Base-by-base conservation (phyloP, 2,329 filamentous ascomycete species). In the Colletotrichum tanaceti region DNA sequence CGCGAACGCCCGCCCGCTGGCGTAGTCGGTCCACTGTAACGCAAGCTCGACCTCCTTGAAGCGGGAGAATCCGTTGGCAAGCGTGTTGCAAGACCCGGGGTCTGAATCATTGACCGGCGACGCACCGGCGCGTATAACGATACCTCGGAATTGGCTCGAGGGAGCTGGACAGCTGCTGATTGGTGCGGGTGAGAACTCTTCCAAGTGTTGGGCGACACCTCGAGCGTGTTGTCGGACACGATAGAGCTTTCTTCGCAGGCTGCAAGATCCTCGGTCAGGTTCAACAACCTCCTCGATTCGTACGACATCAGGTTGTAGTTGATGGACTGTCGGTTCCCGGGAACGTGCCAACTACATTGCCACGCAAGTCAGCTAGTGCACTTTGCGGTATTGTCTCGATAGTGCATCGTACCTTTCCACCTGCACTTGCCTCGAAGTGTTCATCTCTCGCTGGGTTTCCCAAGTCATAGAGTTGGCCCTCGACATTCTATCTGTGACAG, bases 21-120 rank as follows among this genome's bases (percentile, higher is more conserved):
- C 3, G 80, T 80, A 2, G 76, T 73, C 5, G 79, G 79, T 32
- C 79, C 77, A 66, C 79, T 83, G 63, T 78, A 75, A 14, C 79
- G 79, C 49, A 79, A 77, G 67, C 74, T 80, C 4, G 77, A 73
- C 69, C 75, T 78, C 57, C 72, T 66, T 52, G 73, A 73, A 35
- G 71, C 55, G 55, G 70, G 28, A 28, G 52, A 35, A 4, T 72
- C 70, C 20, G 52, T 49, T 10, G 65, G 57, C 28, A 58, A 61
- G 65, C 83, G 80, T 9, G 85, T 86, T 9, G 85, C 85, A 24
- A 86, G 77, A 13, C 85, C 85, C 0, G 85, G 84, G 0, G 80
- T 84, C 66, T 83, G 83, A 14, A 84, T 77, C 43, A 85, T 73
- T 3, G 84, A 86, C 11, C 83, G 80, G 47, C 84, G 79, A 20